A percentile compares a stretch with the other conserved stretches of the same genome.
phyloP scores from a whole-genome alignment of 2,329 filamentous ascomycete species.

The Teratosphaeria zuluensis region DNA sequence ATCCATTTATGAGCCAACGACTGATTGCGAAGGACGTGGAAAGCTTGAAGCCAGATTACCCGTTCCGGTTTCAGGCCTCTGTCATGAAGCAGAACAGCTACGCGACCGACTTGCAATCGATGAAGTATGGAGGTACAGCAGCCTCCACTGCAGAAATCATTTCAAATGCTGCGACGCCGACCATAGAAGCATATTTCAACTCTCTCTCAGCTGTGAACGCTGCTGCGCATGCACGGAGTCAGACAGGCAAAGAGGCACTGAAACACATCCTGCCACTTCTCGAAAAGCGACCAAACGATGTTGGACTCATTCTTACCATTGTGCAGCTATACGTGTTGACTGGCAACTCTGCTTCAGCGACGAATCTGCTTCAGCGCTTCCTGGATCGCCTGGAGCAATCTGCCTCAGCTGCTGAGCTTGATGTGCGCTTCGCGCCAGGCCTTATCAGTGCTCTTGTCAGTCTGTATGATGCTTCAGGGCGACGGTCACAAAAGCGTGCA shows the following conservation, averaged over 20 bases:
- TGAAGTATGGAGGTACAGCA: slow-evolving; percentile 59
- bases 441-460: slow-evolving; percentile 71
- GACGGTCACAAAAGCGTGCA: slow-evolving; percentile 58
- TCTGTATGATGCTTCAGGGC: slow-evolving; percentile 67
- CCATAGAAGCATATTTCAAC: slow-evolving; percentile 33
- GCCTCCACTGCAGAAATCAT: slow-evolving; percentile 44
- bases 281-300: slow-evolving; percentile 65
- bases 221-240: slow-evolving; percentile 59
- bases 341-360: slow-evolving; percentile 63
- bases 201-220: slow-evolving; percentile 58
- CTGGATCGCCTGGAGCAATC: slow-evolving; percentile 61
- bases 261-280: slow-evolving; percentile 60
- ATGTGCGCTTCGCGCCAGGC: slow-evolving; percentile 74
- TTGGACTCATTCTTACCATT: slow-evolving; percentile 70
- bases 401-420: slow-evolving; percentile 45
- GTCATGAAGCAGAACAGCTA: slow-evolving; percentile 54
- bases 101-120: slow-evolving; percentile 53
- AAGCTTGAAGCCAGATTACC: slow-evolving; percentile 48
- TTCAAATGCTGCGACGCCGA: slow-evolving; percentile 36
- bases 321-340: slow-evolving; percentile 70
- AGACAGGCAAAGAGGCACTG: slow-evolving; percentile 56
- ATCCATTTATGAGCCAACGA: slow-evolving; percentile 60
- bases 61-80: slow-evolving; percentile 62
- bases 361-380: slow-evolving; percentile 65
- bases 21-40: slow-evolving; percentile 47